Evolutionary conservation across 2,329 filamentous ascomycete species (phyloP).

Genomic region (Tolypocladium tropicale): DNA sequence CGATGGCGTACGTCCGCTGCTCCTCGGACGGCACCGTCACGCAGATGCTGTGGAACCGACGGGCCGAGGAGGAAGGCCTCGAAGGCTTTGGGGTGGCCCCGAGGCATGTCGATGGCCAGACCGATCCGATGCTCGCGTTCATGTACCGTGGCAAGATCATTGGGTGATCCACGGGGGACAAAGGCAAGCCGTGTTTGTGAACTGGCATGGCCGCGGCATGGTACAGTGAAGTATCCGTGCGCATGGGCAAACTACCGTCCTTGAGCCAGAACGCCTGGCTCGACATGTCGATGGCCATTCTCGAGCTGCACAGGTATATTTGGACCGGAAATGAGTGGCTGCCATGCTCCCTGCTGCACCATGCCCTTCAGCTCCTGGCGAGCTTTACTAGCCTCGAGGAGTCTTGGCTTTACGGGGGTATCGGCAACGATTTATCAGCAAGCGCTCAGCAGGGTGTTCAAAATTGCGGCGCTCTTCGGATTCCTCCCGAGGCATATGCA

Average conservation of each 20-base stretch:
- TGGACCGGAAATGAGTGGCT: too few relatives aligned
- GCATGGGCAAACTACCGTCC: background rate
- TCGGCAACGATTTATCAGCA: background rate
- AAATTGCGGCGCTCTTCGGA: too few relatives aligned
- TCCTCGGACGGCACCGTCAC: constrained; percentile 44
- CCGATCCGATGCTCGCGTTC: constrained; percentile 34
- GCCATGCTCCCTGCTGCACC: too few relatives aligned
- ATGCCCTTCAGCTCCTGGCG: too few relatives aligned
- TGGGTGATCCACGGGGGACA: background rate
- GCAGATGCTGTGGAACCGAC: constrained; percentile 65
- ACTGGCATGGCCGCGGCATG: background rate
- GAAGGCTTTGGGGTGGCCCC: constrained; percentile 45
- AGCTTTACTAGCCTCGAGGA: too few relatives aligned
- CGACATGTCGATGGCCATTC: too few relatives aligned
- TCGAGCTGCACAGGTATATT: too few relatives aligned
- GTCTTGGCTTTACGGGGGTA: background rate
- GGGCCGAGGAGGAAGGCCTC: constrained; percentile 51
- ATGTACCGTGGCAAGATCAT: constrained; percentile 37
- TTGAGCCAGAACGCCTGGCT: too few relatives aligned
- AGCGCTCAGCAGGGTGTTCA: too few relatives aligned
- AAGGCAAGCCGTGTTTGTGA: too few relatives aligned
- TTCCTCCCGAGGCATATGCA: background rate
- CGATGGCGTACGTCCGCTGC: constrained; percentile 62
- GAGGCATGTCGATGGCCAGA: constrained; percentile 24
- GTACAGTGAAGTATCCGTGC: background rate